Base-by-base conservation (phyloP, 179 eudicot species). In the Patellifolia procumbens region DNA sequence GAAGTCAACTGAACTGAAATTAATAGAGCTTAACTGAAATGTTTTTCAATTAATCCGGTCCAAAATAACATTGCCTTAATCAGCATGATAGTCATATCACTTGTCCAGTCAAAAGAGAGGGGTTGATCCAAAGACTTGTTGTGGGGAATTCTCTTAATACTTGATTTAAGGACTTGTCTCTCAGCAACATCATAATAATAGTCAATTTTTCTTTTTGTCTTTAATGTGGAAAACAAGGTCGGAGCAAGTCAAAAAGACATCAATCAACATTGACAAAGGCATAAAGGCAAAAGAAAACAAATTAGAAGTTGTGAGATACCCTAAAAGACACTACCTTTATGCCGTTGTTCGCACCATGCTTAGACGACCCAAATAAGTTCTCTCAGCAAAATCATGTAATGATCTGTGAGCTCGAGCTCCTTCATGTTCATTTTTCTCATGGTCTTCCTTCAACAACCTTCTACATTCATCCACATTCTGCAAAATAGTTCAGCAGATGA, bases 341-440 rank as follows among this genome's bases (percentile, higher is more conserved):
- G 73, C 85, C 84, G 81, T 90, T 67, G 88, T 88, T 70, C 86
- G 86, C 45, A 90, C 98, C 82, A 85, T 86, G 77, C 88, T 80
- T 68, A 94, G 83, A 66, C 78, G 88, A 74, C 89, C 83, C 88
- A 94, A 84, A 83, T 94, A 94, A 76, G 88, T 88, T 82, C 87
- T 92, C 80, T 91, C 94, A 68, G 98, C 98, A 85, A 94, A 89
- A 86, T 92, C 97, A 85, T 94, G 98, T 58, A 94, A 82, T 51
- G 97, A 92, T 42, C 89, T 87, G 68, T 78, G 88, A 28, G 88
- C 80, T 53, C 91, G 87, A 74, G 86, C 83, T 74, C 92, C 88
- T 49, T 86, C 91, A 67, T 77, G 82, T 68, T 84, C 90, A 78
- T 78, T 80, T 73, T 79, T 84, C 49, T 82, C 88, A 77, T 72